These are phyloP conservation scores for Alloteropsis semialata DNA, from an alignment of 176 grass and related monocot species.

Conservation along the genomic window DNA sequence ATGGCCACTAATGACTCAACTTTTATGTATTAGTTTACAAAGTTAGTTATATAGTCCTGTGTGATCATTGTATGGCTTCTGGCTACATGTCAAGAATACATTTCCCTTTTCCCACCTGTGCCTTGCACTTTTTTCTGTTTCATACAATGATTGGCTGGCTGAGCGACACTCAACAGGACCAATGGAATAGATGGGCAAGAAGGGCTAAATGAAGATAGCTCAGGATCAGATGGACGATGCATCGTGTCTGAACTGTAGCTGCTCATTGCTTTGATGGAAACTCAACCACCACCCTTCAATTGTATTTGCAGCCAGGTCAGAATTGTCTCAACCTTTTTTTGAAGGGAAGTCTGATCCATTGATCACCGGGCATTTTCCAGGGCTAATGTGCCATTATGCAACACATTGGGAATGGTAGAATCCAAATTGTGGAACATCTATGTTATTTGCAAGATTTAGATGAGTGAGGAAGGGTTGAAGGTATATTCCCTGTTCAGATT, in stretches of 20 bases:
- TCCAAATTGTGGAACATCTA: neutral
- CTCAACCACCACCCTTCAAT: neutral
- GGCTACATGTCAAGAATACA: conserved; percentile 28
- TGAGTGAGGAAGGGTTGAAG: neutral
- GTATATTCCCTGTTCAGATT: conserved; percentile 19
- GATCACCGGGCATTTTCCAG: neutral
- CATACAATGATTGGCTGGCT: conserved; percentile 27
- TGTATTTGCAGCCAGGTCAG: conserved; percentile 1
- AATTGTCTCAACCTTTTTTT: neutral
- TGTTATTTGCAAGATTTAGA: neutral
- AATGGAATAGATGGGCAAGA: conserved; percentile 14
- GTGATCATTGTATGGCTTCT: conserved; percentile 36
- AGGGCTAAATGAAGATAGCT: conserved; percentile 15
- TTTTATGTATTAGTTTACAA: conserved; percentile 28
- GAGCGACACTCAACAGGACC: neutral
- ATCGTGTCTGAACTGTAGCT: conserved; percentile 18
- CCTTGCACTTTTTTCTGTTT: conserved; percentile 26
- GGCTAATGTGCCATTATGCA: neutral
- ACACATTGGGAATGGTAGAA: neutral
- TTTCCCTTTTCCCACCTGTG: conserved; percentile 18
- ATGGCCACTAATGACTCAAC: conserved; percentile 36
- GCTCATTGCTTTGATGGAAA: conserved; percentile 16
- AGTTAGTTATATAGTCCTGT: conserved; percentile 28
- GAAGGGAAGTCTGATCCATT: neutral
- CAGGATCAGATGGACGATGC: conserved; percentile 18